A percentile compares a stretch with the other conserved stretches of the same genome.
phyloP scores from a whole-genome alignment of 352 stramenopile species.

The Globisporangium sylvaticum region DNA sequence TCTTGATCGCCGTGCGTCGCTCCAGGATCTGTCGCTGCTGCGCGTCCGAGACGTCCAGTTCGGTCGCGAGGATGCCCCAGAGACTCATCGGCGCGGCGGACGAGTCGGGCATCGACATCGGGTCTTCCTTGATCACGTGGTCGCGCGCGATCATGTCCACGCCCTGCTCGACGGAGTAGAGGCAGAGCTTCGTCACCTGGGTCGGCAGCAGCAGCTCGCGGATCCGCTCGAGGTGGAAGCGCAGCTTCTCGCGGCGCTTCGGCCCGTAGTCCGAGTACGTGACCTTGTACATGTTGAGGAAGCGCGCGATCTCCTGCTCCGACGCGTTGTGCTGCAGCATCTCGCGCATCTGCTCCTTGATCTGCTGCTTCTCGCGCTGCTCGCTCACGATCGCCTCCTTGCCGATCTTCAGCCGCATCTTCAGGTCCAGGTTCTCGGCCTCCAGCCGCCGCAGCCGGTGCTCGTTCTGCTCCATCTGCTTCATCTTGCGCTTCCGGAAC shows the following conservation, averaged over 20 bases:
- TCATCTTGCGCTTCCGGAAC: conserved; percentile 75
- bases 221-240: conserved; percentile 70
- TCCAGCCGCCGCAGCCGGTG: conserved; percentile 53
- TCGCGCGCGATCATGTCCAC: conserved; percentile 57
- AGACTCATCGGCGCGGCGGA: conserved; percentile 57
- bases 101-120: conserved; percentile 44
- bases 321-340: conserved; percentile 66
- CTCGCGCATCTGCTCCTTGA: conserved; percentile 78
- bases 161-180: conserved; percentile 75
- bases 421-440: conserved; percentile 74
- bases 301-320: conserved; percentile 70
- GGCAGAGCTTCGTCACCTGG: conserved; percentile 72
- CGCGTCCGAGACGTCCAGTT: conserved; percentile 60
- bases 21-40: conserved; percentile 69
- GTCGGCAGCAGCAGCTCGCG: conserved; percentile 70
- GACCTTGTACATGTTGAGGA: conserved; percentile 82
- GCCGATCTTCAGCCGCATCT: conserved; percentile 78
- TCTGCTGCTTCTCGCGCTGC: conserved; percentile 70
- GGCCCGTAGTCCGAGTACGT: conserved; percentile 80
- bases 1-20: conserved; percentile 51
- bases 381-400: conserved; percentile 74
- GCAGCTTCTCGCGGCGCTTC: conserved; percentile 65
- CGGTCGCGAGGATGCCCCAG: conserved; percentile 67
- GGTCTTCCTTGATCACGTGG: conserved; percentile 54
- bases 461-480: conserved; percentile 73